Evolutionary conservation across 805 yeast genomes (phyloP).

Genomic region (Starmerella khaoyaiensis): DNA sequence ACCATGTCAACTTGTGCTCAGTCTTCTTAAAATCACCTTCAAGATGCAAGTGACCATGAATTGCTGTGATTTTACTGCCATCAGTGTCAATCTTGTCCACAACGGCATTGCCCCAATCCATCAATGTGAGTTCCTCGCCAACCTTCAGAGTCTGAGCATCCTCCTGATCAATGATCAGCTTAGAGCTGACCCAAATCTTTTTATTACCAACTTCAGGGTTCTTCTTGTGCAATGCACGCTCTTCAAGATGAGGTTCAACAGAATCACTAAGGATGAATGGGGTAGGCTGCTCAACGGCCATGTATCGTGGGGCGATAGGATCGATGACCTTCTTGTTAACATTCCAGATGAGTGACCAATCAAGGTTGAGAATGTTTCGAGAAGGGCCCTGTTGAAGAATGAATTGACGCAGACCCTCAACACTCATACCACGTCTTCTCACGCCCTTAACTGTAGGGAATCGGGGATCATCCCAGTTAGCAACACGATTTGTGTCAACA

Average conservation of each 20-base stretch:
- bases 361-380: constrained; percentile 88
- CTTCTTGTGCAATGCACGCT: constrained; percentile 88
- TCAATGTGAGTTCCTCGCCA: constrained; percentile 88
- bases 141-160: constrained; percentile 65
- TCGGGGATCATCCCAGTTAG: constrained; percentile 98
- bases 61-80: constrained; percentile 43
- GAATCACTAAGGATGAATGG: constrained; percentile 50
- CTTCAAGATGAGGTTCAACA: constrained; percentile 55
- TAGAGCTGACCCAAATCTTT: constrained; percentile 52
- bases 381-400: constrained; percentile 96
- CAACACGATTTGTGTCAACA: constrained; percentile 78
- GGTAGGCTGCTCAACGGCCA: constrained; percentile 63
- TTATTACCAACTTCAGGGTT: constrained; percentile 82
- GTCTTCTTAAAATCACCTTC: constrained; percentile 97
- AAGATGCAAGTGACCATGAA: constrained; percentile 70
- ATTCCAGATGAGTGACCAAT: constrained; percentile 97
- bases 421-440: constrained; percentile 98
- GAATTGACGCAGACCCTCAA: constrained; percentile 90
- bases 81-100: constrained; percentile 56
- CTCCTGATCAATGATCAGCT: constrained; percentile 68
- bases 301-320: constrained; percentile 91
- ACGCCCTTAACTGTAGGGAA: constrained; percentile 99
- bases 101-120: constrained; percentile 98
- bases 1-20: constrained; percentile 88
- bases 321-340: constrained; percentile 93